These are phyloP conservation scores for Luffa aegyptiaca DNA, from an alignment of 306 rosid genomes.

Conservation along the genomic window DNA sequence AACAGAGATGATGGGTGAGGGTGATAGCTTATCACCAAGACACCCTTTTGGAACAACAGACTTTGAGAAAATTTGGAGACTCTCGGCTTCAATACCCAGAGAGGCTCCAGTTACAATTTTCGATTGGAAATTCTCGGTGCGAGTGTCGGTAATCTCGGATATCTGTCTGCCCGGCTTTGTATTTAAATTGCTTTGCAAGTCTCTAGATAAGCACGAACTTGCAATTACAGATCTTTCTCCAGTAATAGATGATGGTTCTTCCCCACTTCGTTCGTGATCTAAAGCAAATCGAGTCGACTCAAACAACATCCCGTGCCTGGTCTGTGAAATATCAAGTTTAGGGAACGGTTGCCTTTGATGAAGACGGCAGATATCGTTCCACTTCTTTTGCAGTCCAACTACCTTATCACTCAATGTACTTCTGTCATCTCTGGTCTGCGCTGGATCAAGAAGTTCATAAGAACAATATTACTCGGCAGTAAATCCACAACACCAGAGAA, in stretches of 20 bases:
- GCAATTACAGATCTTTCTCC: conserved; percentile 27
- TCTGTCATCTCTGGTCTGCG: conserved; percentile 62
- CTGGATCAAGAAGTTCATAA: conserved; percentile 42
- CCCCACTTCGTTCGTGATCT: conserved; percentile 31
- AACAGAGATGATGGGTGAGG: conserved; percentile 43
- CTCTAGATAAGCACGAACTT: conserved; percentile 20
- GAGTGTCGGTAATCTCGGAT: conserved; percentile 25
- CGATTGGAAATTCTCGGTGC: background rate
- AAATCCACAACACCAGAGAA: conserved; percentile 1
- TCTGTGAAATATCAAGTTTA: conserved; percentile 30
- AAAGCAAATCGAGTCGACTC: conserved; percentile 34
- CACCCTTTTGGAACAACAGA: conserved; percentile 5
- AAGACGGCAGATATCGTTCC: conserved; percentile 58
- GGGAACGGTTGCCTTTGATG: conserved; percentile 38
- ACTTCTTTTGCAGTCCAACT: conserved; percentile 55
- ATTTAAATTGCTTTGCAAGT: conserved; percentile 21
- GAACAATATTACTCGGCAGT: conserved; percentile 6
- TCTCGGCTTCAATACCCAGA: background rate
- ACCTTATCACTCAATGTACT: conserved; percentile 29
- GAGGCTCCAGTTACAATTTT: background rate
- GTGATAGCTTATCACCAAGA: conserved; percentile 24
- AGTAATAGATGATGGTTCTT: conserved; percentile 24
- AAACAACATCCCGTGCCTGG: conserved; percentile 27
- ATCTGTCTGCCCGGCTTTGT: conserved; percentile 26
- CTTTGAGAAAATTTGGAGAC: conserved; percentile 15